These are phyloP conservation scores for Botryotinia convoluta DNA, from an alignment of 2,329 filamentous ascomycete species.

Conservation along the genomic window DNA sequence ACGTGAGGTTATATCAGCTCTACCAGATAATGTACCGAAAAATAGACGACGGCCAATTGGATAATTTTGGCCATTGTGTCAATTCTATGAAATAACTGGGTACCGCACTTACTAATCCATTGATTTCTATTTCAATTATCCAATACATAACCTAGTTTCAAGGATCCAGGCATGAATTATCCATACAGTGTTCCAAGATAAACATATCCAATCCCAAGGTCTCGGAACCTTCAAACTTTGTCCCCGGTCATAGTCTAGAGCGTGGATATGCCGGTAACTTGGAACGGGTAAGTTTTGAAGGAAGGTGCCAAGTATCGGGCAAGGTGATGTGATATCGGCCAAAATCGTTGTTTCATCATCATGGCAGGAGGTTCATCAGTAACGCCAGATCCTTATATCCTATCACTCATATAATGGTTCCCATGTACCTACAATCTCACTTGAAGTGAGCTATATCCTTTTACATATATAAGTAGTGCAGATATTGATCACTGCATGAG, in stretches of 20 bases:
- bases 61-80: not conserved
- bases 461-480: not conserved
- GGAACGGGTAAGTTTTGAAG: not conserved
- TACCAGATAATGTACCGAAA: not conserved
- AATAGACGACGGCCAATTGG: not conserved
- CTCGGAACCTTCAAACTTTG: not conserved
- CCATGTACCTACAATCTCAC: not conserved
- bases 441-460: not conserved
- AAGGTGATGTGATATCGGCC: not conserved
- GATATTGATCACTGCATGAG: not conserved
- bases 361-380: not conserved
- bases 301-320: not conserved
- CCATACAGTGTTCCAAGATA: not conserved
- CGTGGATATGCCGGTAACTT: not conserved
- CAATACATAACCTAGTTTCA: no score
- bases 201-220: not conserved
- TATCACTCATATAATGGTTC: not conserved
- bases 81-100: not conserved
- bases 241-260: not conserved
- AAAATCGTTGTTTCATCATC: slow-evolving; percentile 7
- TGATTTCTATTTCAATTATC: not conserved
- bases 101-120: not conserved
- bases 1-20: not conserved
- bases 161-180: not conserved
- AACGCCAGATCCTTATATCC: not conserved